Evolutionary conservation across 495 filamentous ascomycete species (phyloP).

Genomic region (Chlorociboria aeruginascens): DNA sequence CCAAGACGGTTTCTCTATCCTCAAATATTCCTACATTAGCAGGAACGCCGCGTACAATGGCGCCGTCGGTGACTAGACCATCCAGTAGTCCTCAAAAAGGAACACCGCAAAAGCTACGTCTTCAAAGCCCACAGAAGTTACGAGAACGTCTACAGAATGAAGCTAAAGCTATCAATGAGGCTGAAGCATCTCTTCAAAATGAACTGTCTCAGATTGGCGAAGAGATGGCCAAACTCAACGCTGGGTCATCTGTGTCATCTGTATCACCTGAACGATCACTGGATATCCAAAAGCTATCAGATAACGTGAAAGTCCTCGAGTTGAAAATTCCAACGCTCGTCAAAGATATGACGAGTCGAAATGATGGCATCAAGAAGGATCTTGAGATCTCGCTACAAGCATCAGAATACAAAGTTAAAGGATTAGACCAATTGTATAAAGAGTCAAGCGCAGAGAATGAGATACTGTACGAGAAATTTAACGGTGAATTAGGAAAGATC

Average conservation of each 20-base stretch:
- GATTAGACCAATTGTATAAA: slow-evolving; percentile 81
- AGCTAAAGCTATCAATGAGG: slow-evolving; percentile 56
- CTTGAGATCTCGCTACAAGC: slow-evolving; percentile 56
- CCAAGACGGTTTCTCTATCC: slow-evolving; percentile 11
- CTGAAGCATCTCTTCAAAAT: slow-evolving; percentile 53
- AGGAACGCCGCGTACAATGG: slow-evolving; percentile 3
- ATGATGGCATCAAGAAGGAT: slow-evolving; percentile 51
- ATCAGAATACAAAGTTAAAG: slow-evolving; percentile 64
- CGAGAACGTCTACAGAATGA: slow-evolving; percentile 80
- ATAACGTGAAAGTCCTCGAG: slow-evolving; percentile 52
- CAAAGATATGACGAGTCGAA: slow-evolving; percentile 45
- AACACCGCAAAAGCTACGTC: slow-evolving; percentile 48
- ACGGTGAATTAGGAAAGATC: slow-evolving; percentile 76
- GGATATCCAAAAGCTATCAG: slow-evolving; percentile 37
- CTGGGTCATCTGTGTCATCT: slow-evolving; percentile 12
- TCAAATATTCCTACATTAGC: slow-evolving; percentile 21
- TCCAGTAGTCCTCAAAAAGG: slow-evolving; percentile 26
- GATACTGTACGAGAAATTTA: slow-evolving; percentile 86
- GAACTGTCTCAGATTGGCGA: slow-evolving; percentile 75
- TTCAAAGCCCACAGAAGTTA: slow-evolving; percentile 87
- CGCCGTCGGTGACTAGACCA: slow-evolving; percentile 15
- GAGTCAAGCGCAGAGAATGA: slow-evolving; percentile 89
- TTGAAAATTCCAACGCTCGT: slow-evolving; percentile 47
- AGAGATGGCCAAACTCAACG: slow-evolving; percentile 59
- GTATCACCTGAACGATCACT: background rate